Percentiles rank a stretch among this genome's conserved stretches.
These are phyloP conservation scores for Hymenoscyphus fructigenus DNA, from an alignment of 2,329 filamentous ascomycete species.

Conservation along the genomic window DNA sequence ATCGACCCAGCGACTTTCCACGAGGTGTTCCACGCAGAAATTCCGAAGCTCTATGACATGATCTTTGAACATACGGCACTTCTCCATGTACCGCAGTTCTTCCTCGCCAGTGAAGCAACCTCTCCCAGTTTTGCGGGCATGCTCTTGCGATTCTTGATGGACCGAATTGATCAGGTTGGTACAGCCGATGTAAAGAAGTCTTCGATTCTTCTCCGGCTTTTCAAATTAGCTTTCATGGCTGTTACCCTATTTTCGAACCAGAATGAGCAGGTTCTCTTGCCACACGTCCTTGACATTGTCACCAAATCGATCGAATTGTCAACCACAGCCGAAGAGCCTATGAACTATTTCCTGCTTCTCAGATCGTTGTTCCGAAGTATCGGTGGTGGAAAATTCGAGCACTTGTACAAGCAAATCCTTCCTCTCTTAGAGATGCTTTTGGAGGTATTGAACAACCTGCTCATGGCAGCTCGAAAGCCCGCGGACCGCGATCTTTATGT, in stretches of 20 bases:
- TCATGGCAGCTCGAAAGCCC: slow-evolving; percentile 86
- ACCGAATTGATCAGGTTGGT: slow-evolving; percentile 91
- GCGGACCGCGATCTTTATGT: slow-evolving; percentile 94
- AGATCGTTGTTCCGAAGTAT: slow-evolving; percentile 94
- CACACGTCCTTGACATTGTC: slow-evolving; percentile 95
- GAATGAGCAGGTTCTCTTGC: slow-evolving; percentile 92
- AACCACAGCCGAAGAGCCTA: slow-evolving; percentile 92
- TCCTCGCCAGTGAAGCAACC: slow-evolving; percentile 97
- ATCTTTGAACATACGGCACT: slow-evolving; percentile 96
- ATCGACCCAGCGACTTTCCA: slow-evolving; percentile 98
- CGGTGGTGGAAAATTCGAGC: slow-evolving; percentile 93
- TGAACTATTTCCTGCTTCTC: slow-evolving; percentile 96
- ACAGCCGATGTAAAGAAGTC: slow-evolving; percentile 90
- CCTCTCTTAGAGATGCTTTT: slow-evolving; percentile 95
- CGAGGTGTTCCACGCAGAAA: slow-evolving; percentile 96
- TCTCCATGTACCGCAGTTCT: slow-evolving; percentile 94
- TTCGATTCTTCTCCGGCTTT: slow-evolving; percentile 86
- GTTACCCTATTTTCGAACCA: slow-evolving; percentile 92
- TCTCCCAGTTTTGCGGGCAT: slow-evolving; percentile 97
- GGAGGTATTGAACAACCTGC: slow-evolving; percentile 92
- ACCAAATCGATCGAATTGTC: slow-evolving; percentile 96
- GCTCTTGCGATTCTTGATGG: slow-evolving; percentile 96
- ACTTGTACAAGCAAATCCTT: slow-evolving; percentile 96
- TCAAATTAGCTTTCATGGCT: slow-evolving; percentile 99
- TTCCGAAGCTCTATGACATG: slow-evolving; percentile 94